These are phyloP conservation scores for Blastomyces percursus DNA, from an alignment of 2,329 filamentous ascomycete species.

Conservation along the genomic window DNA sequence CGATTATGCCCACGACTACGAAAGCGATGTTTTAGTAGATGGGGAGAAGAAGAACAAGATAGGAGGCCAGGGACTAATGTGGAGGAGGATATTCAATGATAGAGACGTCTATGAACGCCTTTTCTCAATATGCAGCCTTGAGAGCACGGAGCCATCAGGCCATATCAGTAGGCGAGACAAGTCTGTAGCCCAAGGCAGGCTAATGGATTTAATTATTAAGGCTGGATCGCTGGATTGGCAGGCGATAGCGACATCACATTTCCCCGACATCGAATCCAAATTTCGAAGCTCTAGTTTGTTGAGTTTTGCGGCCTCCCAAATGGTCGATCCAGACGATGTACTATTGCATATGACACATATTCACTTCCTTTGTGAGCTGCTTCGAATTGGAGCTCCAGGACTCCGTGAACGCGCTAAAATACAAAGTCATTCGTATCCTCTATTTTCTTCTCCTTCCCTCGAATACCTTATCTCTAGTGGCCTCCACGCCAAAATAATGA, in stretches of 20 bases:
- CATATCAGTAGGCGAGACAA: constrained; percentile 41
- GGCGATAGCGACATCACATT: constrained; percentile 41
- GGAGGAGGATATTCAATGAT: constrained; percentile 52
- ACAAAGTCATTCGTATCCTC: constrained; percentile 25
- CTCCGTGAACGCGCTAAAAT: constrained; percentile 19
- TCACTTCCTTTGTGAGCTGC: constrained; percentile 46
- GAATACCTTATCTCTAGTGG: constrained; percentile 43
- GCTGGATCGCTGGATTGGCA: constrained; percentile 46
- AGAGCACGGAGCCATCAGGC: constrained; percentile 24
- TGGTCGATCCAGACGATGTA: constrained; percentile 49
- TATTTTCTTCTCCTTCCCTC: constrained; percentile 34
- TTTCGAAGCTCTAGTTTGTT: constrained; percentile 38
- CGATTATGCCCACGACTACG: constrained; percentile 28
- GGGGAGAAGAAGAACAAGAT: constrained; percentile 22
- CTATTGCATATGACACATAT: constrained; percentile 51
- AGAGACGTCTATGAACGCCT: constrained; percentile 47
- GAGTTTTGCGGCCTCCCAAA: constrained; percentile 44
- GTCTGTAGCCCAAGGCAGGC: constrained; percentile 49
- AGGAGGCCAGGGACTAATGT: constrained; percentile 44
- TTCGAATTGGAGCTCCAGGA: constrained; percentile 34
- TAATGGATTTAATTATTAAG: constrained; percentile 48
- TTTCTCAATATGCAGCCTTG: constrained; percentile 45
- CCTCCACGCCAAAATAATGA: constrained; percentile 41
- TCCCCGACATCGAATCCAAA: constrained; percentile 41
- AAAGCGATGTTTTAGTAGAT: constrained; percentile 16